Evolutionary conservation across 495 filamentous ascomycete genomes (phyloP), one percentile per base, ranked within the genome.

Genomic region (Poronia punctata): DNA sequence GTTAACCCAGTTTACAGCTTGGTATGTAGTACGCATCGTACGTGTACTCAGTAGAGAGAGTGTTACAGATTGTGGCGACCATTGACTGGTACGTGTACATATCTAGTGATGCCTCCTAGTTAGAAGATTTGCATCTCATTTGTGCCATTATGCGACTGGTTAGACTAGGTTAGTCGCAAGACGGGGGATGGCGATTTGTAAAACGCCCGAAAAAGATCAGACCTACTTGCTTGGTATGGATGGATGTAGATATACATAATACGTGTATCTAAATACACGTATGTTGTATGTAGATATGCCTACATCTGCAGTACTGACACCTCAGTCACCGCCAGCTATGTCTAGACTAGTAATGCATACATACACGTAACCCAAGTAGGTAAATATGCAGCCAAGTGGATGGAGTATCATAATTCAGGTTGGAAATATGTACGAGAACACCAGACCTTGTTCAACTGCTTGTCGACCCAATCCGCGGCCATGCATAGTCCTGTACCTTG

Each of bases 401-500:
- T 20, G 19, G 11, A 21, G 22, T 33, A 40, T n/a, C n/a, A n/a
- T n/a, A n/a, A n/a, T n/a, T n/a, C 38, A 41, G 19, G 4, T 23
- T 27, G 15, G 23, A 6, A 20, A 16, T 5, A 28, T 11, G 17
- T 16, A 9, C 22, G 12, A n/a, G 17, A 22, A 17, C 9, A 32
- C 14, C 17, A 37, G 17, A 31, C 41, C n/a, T 38, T 25, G 41
- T 28, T 28, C 26, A 23, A 9, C 33, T 16, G 33, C 6, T 16
- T 4, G 3, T 27, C 0, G 24, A 16, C 34, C n/a, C 48, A 48
- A 48, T 41, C 44, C 52, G 42, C 48, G 45, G 47, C 52, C 45
- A 46, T 56, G 46, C 41, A 49, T 38, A 36, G 47, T 46, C 49
- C 48, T 37, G 55, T 59, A 56, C 55, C 55, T 59, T 59, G 55